Conservation (phyloP, 2,329 filamentous ascomycete species). For the Fusarium camptoceras region DNA sequence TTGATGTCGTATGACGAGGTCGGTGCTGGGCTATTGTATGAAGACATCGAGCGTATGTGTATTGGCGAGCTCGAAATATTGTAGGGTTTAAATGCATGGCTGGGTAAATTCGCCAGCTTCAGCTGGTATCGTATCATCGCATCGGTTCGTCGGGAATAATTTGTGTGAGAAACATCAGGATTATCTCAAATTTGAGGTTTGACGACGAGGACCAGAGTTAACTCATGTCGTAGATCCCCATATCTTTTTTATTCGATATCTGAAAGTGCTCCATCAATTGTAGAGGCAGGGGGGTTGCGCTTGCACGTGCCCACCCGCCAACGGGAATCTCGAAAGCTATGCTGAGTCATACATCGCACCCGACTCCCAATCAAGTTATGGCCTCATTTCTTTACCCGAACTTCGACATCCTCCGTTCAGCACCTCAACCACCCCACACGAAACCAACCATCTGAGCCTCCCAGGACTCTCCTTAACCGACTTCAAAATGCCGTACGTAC, state of each 20-base stretch:
- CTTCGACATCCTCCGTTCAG: constrained; percentile 47
- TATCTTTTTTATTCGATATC: constrained; percentile 30
- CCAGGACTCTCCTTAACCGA: constrained; percentile 42
- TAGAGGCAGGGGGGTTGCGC: background rate
- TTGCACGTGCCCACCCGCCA: constrained; percentile 41
- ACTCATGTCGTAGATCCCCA: constrained; percentile 7
- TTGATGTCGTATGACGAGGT: constrained; percentile 35
- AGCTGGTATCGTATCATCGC: constrained; percentile 40
- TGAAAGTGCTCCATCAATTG: constrained; percentile 9
- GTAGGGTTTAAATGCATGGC: constrained; percentile 49
- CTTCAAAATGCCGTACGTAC: constrained; percentile 57
- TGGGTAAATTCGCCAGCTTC: constrained; percentile 38
- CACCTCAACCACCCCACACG: constrained; percentile 44
- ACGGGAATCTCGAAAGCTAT: constrained; percentile 35
- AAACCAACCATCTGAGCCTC: constrained; percentile 38
- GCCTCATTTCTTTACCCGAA: constrained; percentile 54
- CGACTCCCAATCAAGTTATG: constrained; percentile 52
- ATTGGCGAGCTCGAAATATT: constrained; percentile 26
- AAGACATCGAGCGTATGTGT: constrained; percentile 18
- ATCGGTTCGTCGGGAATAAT: constrained; percentile 15
- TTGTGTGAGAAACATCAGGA: constrained; percentile 12
- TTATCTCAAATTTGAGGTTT: background rate
- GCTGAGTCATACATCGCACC: constrained; percentile 52
- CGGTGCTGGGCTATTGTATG: constrained; percentile 6
- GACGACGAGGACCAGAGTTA: background rate